Percentiles rank a stretch among this genome's conserved stretches.
These are phyloP conservation scores for Fusarium neocosmosporiellum DNA, from an alignment of 2,329 filamentous ascomycete species.

Conservation along the genomic window DNA sequence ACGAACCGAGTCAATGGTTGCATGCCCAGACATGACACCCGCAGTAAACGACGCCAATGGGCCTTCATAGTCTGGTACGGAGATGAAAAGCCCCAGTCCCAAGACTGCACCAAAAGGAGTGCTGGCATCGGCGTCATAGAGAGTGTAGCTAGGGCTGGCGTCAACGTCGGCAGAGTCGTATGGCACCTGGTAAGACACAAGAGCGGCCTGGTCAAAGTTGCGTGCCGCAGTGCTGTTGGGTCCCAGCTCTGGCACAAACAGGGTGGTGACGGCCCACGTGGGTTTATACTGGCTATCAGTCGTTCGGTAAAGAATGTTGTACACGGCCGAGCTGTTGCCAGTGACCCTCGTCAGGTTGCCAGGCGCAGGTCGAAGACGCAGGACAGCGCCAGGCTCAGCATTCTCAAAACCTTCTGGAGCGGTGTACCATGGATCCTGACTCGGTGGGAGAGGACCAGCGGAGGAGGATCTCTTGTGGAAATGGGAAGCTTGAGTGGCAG, in stretches of 20 bases:
- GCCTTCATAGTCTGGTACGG: slow-evolving; percentile 60
- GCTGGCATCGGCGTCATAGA: neutral
- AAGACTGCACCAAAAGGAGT: slow-evolving; percentile 13
- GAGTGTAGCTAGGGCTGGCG: slow-evolving; percentile 33
- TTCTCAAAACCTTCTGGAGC: slow-evolving; percentile 34
- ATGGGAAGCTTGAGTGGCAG: neutral
- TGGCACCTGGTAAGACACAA: slow-evolving; percentile 38
- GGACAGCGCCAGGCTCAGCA: slow-evolving; percentile 34
- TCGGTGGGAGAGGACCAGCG: slow-evolving; percentile 26
- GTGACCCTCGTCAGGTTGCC: slow-evolving; percentile 37
- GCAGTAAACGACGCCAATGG: slow-evolving; percentile 57
- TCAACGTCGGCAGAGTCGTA: slow-evolving; percentile 41
- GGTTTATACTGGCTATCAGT: slow-evolving; percentile 41
- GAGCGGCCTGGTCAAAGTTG: slow-evolving; percentile 27
- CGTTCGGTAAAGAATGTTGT: slow-evolving; percentile 41
- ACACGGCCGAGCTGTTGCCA: slow-evolving; percentile 32
- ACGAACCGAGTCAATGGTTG: slow-evolving; percentile 58
- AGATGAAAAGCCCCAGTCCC: slow-evolving; percentile 45
- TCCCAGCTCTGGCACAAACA: slow-evolving; percentile 33
- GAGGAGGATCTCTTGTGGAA: slow-evolving; percentile 13
- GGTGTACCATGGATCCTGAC: slow-evolving; percentile 40
- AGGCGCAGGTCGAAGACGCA: slow-evolving; percentile 37
- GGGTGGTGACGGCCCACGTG: slow-evolving; percentile 39
- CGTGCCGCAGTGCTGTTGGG: slow-evolving; percentile 17
- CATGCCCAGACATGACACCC: slow-evolving; percentile 56